Evolutionary conservation across 345 rosid species (phyloP), one percentile per base, ranked within the genome.

Genomic region (Anacardium occidentale): DNA sequence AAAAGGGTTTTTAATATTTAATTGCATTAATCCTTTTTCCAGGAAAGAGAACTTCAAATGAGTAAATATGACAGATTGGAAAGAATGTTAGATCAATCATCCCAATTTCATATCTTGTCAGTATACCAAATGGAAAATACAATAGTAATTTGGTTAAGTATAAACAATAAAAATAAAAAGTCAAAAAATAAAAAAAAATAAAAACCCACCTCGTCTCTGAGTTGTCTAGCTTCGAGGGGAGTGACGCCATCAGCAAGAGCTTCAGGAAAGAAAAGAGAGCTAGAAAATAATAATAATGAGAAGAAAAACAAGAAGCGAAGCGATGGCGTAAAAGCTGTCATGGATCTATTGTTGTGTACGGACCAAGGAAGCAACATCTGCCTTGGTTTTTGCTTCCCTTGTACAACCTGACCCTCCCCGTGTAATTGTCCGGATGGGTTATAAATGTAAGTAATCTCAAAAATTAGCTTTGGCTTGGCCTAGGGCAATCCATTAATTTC

Each of bases 171-270:
- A 0, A 3, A 52, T 7, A 15, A 34, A 15, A 53, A 60, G 22
- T 11, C 20, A 21, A 71, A 66, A 71, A 69, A 44, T 68, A 61
- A 1, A 54, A n/a, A 9, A 20, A 1, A 17, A 24, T 0, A 10
- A n/a, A n/a, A 55, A 37, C 11, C 20, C 74, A 94, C 98, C 98
- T 91, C 98, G 73, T 94, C 97, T 22, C 98, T 85, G 66, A 94
- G 96, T 57, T 70, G 88, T 72, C 76, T 89, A 80, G 97, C 96
- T 86, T 94, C 97, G 51, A 75, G 81, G 52, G 83, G 74, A 66
- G 89, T 86, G 82, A 94, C 96, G 72, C 87, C 87, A 62, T 88
- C 91, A 4, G 93, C 93, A 14, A 78, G 34, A 69, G 81, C 78
- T 75, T 44, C 71, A 69, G 18, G 71, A n/a, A 79, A 4, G 70